These are phyloP conservation scores for Sporothrix pallida DNA, from an alignment of 2,329 filamentous ascomycete species.

Conservation along the genomic window DNA sequence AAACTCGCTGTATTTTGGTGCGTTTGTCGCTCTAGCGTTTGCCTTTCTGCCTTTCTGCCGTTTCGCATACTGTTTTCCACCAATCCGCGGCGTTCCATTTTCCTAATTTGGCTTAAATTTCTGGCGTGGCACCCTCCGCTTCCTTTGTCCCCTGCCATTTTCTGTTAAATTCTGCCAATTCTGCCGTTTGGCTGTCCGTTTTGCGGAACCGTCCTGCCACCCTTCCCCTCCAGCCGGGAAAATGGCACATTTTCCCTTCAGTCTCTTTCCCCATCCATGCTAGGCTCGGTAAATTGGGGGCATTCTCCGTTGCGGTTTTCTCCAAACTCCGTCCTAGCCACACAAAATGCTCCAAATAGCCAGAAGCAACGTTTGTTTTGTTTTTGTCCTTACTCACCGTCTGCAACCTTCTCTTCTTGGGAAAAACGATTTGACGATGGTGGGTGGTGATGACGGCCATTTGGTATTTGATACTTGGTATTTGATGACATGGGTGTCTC, in stretches of 20 bases:
- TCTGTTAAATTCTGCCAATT: no score
- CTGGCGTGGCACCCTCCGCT: conserved; percentile 8
- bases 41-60: conserved; percentile 10
- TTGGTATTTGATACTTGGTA: neutral
- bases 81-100: neutral
- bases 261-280: conserved; percentile 4
- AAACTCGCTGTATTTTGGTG: neutral
- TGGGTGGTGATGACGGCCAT: no score
- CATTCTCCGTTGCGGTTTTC: neutral
- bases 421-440: neutral
- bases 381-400: neutral
- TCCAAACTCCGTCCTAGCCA: no score
- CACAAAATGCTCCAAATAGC: neutral
- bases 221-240: neutral
- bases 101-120: neutral
- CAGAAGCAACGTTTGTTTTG: conserved; percentile 1
- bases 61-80: neutral
- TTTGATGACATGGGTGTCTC: neutral
- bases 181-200: neutral
- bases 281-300: neutral
- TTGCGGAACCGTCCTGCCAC: conserved; percentile 22
- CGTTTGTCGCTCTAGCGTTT: neutral
- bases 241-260: neutral
- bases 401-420: conserved; percentile 15
- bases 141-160: no score